Conservation (phyloP, 768 basidiomycete species). For the Tylopilus intermedius region DNA sequence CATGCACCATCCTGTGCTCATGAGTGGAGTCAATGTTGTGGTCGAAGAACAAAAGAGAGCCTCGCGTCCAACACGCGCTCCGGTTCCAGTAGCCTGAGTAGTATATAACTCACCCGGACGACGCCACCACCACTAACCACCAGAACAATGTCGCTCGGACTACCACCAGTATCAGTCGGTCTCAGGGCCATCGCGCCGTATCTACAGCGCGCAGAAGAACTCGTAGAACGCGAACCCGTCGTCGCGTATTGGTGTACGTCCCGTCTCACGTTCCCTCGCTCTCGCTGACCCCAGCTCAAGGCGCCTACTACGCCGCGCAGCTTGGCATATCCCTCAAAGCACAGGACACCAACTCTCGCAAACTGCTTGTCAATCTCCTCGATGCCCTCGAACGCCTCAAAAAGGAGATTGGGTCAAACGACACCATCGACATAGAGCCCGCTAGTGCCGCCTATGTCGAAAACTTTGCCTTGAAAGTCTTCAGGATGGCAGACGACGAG, state of each 20-base stretch:
- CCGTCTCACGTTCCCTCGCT: constrained; percentile 10
- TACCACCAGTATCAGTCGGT: constrained; percentile 55
- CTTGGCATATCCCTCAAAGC: constrained; percentile 73
- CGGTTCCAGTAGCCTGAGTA: neutral
- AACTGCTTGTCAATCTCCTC: constrained; percentile 69
- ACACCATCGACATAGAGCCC: constrained; percentile 77
- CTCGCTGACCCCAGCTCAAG: constrained; percentile 35
- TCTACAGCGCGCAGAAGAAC: constrained; percentile 86
- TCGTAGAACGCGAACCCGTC: constrained; percentile 75
- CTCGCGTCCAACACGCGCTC: constrained; percentile 2
- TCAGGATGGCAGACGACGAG: constrained; percentile 83
- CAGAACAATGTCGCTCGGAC: constrained; percentile 37
- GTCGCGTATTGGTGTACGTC: constrained; percentile 93
- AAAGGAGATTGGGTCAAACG: constrained; percentile 61
- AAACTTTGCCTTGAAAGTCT: constrained; percentile 92
- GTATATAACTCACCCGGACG: neutral
- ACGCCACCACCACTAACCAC: neutral
- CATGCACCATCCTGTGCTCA: constrained; percentile 1
- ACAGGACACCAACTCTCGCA: constrained; percentile 58
- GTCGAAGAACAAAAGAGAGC: neutral
- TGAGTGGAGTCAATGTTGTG: neutral
- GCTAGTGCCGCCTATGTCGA: constrained; percentile 88
- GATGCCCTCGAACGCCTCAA: constrained; percentile 80
- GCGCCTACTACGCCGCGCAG: constrained; percentile 89
- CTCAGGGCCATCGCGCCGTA: constrained; percentile 73